Conservation (phyloP, 2,329 filamentous ascomycete genomes). For the Talaromyces islandicus region DNA sequence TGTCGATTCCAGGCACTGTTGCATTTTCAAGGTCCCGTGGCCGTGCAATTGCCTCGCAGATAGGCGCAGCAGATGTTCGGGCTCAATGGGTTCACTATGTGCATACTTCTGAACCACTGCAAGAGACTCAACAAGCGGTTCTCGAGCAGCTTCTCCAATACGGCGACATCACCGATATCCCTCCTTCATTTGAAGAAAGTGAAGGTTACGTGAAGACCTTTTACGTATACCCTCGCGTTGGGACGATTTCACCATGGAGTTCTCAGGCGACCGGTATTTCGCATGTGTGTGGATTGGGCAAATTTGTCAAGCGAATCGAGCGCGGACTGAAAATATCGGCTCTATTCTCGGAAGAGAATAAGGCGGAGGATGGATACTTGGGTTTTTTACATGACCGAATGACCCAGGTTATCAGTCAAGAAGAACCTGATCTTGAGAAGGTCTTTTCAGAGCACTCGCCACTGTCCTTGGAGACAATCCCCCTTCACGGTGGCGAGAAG, state of each 20-base stretch:
- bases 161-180: conserved; percentile 49
- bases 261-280: conserved; percentile 93
- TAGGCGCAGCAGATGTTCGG: conserved; percentile 39
- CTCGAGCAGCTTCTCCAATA: conserved; percentile 58
- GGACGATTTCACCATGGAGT: conserved; percentile 90
- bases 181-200: conserved; percentile 36
- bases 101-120: conserved; percentile 48
- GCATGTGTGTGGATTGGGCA: conserved; percentile 76
- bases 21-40: conserved; percentile 43
- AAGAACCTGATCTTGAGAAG: conserved; percentile 60
- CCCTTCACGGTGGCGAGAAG: conserved; percentile 61
- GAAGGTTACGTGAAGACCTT: conserved; percentile 53
- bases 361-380: conserved; percentile 50
- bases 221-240: conserved; percentile 73
- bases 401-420: conserved; percentile 73
- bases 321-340: conserved; percentile 70
- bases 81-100: conserved; percentile 58
- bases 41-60: conserved; percentile 35
- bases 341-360: conserved; percentile 54
- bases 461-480: conserved; percentile 65
- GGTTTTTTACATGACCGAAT: conserved; percentile 84
- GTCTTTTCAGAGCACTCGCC: conserved; percentile 73
- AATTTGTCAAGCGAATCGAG: conserved; percentile 72
- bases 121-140: conserved; percentile 43
- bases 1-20: conserved; percentile 36